Conservation (phyloP, 2,329 filamentous ascomycete genomes). For the Metarhizium rileyi region DNA sequence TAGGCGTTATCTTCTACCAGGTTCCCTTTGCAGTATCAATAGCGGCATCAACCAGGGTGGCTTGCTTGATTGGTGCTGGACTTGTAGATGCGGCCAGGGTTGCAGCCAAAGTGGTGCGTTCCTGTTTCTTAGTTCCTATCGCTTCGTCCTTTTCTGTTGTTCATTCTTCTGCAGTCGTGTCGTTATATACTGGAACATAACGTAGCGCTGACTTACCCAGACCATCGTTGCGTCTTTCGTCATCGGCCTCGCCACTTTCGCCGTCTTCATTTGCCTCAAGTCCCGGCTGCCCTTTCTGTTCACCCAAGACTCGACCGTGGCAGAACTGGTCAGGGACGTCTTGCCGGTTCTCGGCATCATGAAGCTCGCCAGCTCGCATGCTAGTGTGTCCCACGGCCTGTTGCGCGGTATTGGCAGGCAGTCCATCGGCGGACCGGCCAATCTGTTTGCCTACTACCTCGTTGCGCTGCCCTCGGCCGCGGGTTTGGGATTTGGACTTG, state of each 20-base stretch:
- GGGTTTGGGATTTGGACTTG: slow-evolving; percentile 60
- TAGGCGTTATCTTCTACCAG: slow-evolving; percentile 73
- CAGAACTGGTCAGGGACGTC: too few species aligned
- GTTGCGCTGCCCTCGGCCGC: slow-evolving; percentile 77
- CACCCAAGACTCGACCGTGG: slow-evolving; percentile 56
- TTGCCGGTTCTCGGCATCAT: slow-evolving; percentile 74
- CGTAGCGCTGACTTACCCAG: not conserved
- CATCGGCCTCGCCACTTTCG: slow-evolving; percentile 66
- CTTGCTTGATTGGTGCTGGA: slow-evolving; percentile 79
- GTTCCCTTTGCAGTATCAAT: slow-evolving; percentile 87
- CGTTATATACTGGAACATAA: too few species aligned
- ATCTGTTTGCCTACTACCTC: slow-evolving; percentile 75
- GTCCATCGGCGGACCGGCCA: slow-evolving; percentile 77
- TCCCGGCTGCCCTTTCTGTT: slow-evolving; percentile 65
- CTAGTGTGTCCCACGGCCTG: slow-evolving; percentile 75
- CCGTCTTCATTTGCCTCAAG: slow-evolving; percentile 55
- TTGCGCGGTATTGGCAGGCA: slow-evolving; percentile 77
- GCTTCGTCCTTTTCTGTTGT: not conserved
- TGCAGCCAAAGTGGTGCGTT: slow-evolving; percentile 57
- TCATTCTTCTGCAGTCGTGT: too few species aligned
- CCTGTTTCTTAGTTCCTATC: not conserved
- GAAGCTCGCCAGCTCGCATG: slow-evolving; percentile 87
- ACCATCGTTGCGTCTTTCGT: slow-evolving; percentile 50
- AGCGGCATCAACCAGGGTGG: slow-evolving; percentile 74
- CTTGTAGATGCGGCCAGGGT: slow-evolving; percentile 68